Conservation (phyloP, 2,329 filamentous ascomycete species). For the Endoconidiophora polonica region DNA sequence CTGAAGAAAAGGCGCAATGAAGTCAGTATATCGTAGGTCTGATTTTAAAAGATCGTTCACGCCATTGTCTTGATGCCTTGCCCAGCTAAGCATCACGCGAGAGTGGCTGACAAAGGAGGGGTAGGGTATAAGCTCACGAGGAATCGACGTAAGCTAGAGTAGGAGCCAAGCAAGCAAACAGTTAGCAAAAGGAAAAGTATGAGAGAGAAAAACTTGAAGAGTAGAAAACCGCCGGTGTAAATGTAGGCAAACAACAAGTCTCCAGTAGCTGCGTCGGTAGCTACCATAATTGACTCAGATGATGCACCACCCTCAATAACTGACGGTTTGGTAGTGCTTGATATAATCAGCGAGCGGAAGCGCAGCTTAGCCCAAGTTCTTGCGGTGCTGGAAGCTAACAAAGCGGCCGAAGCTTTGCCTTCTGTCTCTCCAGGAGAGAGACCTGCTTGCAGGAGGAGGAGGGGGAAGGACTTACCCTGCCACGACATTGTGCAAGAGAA, state of each 20-base stretch:
- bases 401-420: neutral
- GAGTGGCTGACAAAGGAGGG: conserved; percentile 2
- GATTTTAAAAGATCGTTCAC: conserved; percentile 14
- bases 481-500: conserved; percentile 43
- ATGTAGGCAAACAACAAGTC: neutral
- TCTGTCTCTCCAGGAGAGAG: neutral
- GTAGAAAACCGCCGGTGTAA: neutral
- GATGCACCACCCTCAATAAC: neutral
- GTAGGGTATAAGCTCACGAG: conserved; percentile 24
- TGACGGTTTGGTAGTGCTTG: neutral
- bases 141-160: conserved; percentile 32
- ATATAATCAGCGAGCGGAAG: neutral
- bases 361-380: neutral
- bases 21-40: conserved; percentile 9
- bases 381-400: neutral
- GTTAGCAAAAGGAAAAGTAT: conserved; percentile 16
- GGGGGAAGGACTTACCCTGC: conserved; percentile 40
- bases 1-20: conserved; percentile 27
- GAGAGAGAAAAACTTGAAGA: neutral
- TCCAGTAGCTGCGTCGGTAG: neutral
- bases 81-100: neutral
- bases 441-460: neutral
- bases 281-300: neutral
- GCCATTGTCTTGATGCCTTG: neutral
- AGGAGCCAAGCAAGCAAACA: conserved; percentile 11